phyloP scores from a whole-genome alignment of 257 asterid genomes.

The Salvia miltiorrhiza region DNA sequence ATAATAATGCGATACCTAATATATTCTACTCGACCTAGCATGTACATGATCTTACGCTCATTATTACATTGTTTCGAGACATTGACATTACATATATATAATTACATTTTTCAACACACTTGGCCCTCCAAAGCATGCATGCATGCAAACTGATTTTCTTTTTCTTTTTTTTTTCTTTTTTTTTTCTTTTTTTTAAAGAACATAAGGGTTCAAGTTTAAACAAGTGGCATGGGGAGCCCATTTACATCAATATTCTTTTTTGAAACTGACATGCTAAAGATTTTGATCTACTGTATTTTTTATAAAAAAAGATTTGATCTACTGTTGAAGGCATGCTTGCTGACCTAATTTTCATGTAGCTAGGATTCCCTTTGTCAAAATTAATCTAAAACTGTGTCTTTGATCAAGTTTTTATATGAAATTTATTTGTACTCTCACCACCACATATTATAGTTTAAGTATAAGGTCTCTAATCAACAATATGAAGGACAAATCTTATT shows the following conservation, averaged over 20 bases:
- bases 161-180: no score
- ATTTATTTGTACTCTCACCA: no score
- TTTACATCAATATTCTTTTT: constrained; percentile 10
- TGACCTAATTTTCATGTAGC: neutral
- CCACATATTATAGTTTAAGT: no score
- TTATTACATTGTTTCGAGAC: neutral
- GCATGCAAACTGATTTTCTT: constrained; percentile 19
- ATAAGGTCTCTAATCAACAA: neutral
- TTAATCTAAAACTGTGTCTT: neutral
- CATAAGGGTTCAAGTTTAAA: constrained; percentile 2
- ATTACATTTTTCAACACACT: constrained; percentile 18
- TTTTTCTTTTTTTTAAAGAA: neutral
- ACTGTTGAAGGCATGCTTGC: constrained; percentile 35
- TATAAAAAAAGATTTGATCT: no score
- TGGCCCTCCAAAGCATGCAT: constrained; percentile 26
- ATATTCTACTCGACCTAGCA: neutral
- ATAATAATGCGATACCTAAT: neutral
- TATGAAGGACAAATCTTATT: neutral
- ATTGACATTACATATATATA: constrained; percentile 1
- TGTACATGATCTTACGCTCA: neutral
- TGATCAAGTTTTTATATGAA: neutral
- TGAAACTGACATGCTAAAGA: constrained; percentile 18
- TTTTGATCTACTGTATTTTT: constrained; percentile 24
- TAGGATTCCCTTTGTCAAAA: neutral
- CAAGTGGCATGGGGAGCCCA: constrained; percentile 29